Evolutionary conservation across 2,329 filamentous ascomycete genomes (phyloP), one percentile per base, ranked within the genome.

Genomic region (Conoideocrella luteorostrata): DNA sequence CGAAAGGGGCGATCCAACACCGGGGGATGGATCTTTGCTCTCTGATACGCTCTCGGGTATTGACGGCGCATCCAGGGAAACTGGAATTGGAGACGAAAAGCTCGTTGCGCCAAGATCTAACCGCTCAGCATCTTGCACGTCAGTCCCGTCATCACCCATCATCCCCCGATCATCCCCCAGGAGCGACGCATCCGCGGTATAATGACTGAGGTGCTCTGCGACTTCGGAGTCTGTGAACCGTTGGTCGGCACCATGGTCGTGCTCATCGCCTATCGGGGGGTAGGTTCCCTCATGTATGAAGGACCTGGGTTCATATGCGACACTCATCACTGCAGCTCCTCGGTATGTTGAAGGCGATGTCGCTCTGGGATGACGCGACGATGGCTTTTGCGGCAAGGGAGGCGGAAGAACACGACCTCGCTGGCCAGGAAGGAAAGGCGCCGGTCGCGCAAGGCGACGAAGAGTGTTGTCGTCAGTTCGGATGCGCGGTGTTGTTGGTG

Each of bases 211-310:
- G 41, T 67, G 65, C 48, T 68, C 66, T 47, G 66, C 61, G 21
- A 69, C 64, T 54, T 64, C 67, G 52, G 60, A 64, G 48, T 72
- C 68, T 45, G 65, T 62, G 52, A 63, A 71, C 39, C 66, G 61
- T 45, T 70, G 64, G 38, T 67, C 60, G 44, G 60, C 56, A 32
- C 58, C 59, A 36, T 69, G 63, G 36, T 71, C 69, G 44, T 64
- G 60, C 12, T 67, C 65, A 50, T 71, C 69, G 34, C 64, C 66
- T 44, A 74, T 71, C 20, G 68, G 57, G 7, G 72, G 66, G 46
- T 76, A 76, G 17, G 62, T 57, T 43, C 68, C 70, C 41, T 72
- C 68, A 43, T 73, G 65, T 30, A 74, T 65, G 47, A 75, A 72
- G 51, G 60, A 66, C 46, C 72, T 63, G 20, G 69, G 61, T 51